Evolutionary conservation across 805 yeast genomes (phyloP), one percentile per base, ranked within the genome.

Genomic region (Huiozyma naganishii): DNA sequence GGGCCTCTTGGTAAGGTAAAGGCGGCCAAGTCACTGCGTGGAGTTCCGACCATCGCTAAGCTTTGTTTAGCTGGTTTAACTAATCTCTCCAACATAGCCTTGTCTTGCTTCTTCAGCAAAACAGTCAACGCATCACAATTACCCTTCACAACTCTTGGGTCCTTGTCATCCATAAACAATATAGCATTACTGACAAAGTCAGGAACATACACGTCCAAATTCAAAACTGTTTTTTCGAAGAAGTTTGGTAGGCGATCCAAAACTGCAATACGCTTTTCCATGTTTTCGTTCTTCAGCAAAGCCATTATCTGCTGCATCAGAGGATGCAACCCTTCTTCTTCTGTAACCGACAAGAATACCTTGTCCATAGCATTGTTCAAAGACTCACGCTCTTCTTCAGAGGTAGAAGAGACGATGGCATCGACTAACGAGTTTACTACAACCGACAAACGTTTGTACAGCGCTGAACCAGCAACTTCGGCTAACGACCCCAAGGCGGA

Each of bases 401-500:
- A 59, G 4, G 68, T 67, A 5, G 45, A 46, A 3, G 56, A 45
- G 6, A 68, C 67, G 29, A 80, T 55, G 13, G 86, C 77, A 45
- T 75, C 76, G 23, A 89, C 79, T 41, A 92, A 68, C 0, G 89
- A 71, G 54, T 80, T 82, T 45, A 90, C 77, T 47, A 92, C 84
- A 5, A 77, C 65, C 0, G 87, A 72, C 47, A 90, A 70, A 50
- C 90, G 77, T 53, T 72, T 77, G 70, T 80, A 79, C 50, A 88
- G 67, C 0, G 95, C 85, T 33, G 77, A 63, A 27, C 96, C 97
- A 27, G 96, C 95, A 40, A 86, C 96, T 42, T 84, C 79, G 0
- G 95, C 94, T 60, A 89, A 72, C 0, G 94, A 78, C 27, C 92
- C 86, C 46, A 89, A 69, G 4, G 96, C 95, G 43, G 75, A 72